Evolutionary conservation across 768 basidiomycete genomes (phyloP).

Genomic region (Tulasnella sp.): DNA sequence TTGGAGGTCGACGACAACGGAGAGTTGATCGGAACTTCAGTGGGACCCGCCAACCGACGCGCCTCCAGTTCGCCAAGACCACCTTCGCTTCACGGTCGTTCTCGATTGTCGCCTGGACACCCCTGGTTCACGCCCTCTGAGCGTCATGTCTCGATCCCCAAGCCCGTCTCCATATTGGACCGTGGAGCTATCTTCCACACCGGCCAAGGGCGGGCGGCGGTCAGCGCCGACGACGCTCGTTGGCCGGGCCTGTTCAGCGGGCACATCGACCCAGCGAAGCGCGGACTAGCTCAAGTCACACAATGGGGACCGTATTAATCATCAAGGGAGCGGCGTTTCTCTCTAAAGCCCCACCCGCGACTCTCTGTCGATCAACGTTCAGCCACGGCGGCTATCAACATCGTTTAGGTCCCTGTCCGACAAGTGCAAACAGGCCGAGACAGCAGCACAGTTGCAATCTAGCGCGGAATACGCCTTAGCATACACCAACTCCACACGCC

Average conservation of each 20-base stretch:
- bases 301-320: constrained; percentile 72
- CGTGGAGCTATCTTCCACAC: constrained; percentile 39
- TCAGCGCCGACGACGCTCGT: constrained; percentile 38
- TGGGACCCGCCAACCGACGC: not conserved
- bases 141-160: not conserved
- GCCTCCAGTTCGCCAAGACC: constrained; percentile 23
- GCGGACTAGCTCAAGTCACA: constrained; percentile 77
- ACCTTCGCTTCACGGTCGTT: constrained; percentile 34
- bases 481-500: constrained; percentile 66
- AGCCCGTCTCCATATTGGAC: constrained; percentile 33
- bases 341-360: not conserved
- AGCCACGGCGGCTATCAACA: too few relatives aligned
- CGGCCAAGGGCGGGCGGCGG: constrained; percentile 42
- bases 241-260: constrained; percentile 36
- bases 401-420: not conserved
- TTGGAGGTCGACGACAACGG: constrained; percentile 45
- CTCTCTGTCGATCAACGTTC: too few relatives aligned
- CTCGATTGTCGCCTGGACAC: constrained; percentile 19
- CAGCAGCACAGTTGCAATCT: constrained; percentile 23
- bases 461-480: constrained; percentile 45
- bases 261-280: constrained; percentile 59
- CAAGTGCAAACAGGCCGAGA: not conserved
- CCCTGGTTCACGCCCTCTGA: constrained; percentile 35
- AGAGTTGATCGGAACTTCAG: too few relatives aligned
- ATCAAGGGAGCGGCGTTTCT: constrained; percentile 31